These are phyloP conservation scores for Lipomyces japonicus DNA, from an alignment of 805 yeast genomes.

Conservation along the genomic window DNA sequence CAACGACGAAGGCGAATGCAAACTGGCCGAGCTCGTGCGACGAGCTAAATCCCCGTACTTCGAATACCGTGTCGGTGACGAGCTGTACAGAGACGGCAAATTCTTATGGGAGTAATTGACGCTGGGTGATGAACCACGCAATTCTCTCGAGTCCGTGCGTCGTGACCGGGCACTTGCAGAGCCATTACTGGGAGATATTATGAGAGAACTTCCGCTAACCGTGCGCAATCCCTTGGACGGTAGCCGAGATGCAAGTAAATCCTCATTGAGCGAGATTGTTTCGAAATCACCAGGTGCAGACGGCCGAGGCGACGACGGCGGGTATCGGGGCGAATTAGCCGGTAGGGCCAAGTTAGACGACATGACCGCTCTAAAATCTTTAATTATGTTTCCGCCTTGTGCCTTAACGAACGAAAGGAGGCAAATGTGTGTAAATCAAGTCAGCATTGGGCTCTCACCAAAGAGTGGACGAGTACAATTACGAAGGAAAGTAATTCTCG, in stretches of 20 bases:
- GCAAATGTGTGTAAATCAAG: too few species aligned
- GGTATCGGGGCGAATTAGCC: neutral
- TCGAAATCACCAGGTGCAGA: constrained; percentile 16
- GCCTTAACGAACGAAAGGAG: too few species aligned
- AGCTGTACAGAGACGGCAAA: neutral
- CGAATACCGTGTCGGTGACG: too few species aligned
- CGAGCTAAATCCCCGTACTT: too few species aligned
- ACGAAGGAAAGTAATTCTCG: too few species aligned
- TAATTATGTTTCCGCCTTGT: too few species aligned
- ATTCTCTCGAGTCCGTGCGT: neutral
- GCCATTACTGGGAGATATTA: constrained; percentile 1
- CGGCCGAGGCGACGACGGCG: constrained; percentile 1
- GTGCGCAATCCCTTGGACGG: neutral
- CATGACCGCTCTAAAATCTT: too few species aligned
- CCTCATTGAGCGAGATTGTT: constrained; percentile 15
- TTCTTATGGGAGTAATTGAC: neutral
- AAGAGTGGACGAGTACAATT: too few species aligned
- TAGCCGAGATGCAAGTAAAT: neutral
- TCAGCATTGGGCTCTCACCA: too few species aligned
- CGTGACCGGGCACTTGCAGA: constrained; percentile 1
- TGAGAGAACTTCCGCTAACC: neutral
- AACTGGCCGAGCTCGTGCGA: too few species aligned
- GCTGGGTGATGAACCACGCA: neutral
- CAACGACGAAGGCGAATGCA: too few species aligned
- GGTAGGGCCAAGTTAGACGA: too few species aligned